Conservation (phyloP, 495 filamentous ascomycete genomes). For the Chaetomium cochliodes region DNA sequence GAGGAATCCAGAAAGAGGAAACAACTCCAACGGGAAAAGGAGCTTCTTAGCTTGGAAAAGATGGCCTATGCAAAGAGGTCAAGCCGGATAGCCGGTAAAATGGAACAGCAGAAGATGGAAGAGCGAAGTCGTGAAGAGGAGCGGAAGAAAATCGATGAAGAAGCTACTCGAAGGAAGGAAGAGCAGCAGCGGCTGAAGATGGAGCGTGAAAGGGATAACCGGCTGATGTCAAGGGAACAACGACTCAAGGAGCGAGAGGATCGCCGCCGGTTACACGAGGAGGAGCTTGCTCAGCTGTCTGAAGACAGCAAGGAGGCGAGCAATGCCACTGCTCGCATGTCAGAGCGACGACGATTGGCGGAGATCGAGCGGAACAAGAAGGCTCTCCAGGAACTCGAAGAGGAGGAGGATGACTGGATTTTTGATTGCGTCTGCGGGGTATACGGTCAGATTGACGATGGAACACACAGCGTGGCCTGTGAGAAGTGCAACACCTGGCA, state of each 20-base stretch:
- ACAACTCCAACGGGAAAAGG: constrained; percentile 68
- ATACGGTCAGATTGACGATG: constrained; percentile 89
- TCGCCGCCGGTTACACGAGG: constrained; percentile 76
- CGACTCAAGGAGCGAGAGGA: constrained; percentile 79
- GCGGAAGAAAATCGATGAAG: constrained; percentile 63
- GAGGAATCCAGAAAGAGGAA: constrained; percentile 74
- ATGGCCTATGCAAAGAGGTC: constrained; percentile 92
- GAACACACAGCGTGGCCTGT: constrained; percentile 89
- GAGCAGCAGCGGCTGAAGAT: constrained; percentile 65
- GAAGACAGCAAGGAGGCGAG: constrained; percentile 71
- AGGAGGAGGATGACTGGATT: constrained; percentile 82
- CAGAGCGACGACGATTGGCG: constrained; percentile 72
- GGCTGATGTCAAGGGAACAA: constrained; percentile 81
- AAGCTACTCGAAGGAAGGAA: constrained; percentile 65
- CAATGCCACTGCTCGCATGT: constrained; percentile 62
- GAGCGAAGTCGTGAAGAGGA: constrained; percentile 71
- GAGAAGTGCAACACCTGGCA: constrained; percentile 96
- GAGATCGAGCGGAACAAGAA: constrained; percentile 75
- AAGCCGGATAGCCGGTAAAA: constrained; percentile 76
- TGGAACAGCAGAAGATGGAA: constrained; percentile 71
- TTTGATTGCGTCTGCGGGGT: constrained; percentile 93
- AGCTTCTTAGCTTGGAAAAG: constrained; percentile 74
- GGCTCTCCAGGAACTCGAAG: constrained; percentile 66
- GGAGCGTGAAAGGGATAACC: constrained; percentile 70
- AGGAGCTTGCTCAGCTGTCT: constrained; percentile 73